Evolutionary conservation across 2,329 filamentous ascomycete species (phyloP).

Genomic region (Diaporthe australafricana): DNA sequence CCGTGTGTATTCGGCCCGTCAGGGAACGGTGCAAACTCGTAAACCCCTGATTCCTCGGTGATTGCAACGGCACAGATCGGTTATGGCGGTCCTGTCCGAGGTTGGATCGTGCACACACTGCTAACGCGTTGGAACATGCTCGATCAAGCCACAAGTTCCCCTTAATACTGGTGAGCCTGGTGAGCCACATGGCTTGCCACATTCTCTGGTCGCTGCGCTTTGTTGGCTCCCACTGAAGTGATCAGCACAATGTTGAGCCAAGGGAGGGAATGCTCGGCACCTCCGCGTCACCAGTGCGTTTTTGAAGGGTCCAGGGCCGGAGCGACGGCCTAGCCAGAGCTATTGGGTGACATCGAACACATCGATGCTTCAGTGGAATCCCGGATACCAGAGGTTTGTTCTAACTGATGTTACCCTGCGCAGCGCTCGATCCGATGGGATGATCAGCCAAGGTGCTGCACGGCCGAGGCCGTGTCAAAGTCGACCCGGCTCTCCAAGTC

Average conservation of each 20-base stretch:
- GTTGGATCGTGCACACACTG: constrained; percentile 14
- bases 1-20: constrained; percentile 25
- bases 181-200: constrained; percentile 33
- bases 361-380: constrained; percentile 16
- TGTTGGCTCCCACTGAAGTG: neutral
- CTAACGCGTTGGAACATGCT: constrained; percentile 2
- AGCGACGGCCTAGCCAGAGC: constrained; percentile 17
- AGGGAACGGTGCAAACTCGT: constrained; percentile 3
- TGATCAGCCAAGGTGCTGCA: neutral
- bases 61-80: constrained; percentile 22
- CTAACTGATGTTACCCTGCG: neutral
- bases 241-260: neutral
- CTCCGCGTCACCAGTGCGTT: constrained; percentile 9
- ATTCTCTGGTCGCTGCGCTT: neutral
- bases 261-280: constrained; percentile 9
- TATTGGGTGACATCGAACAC: constrained; percentile 21
- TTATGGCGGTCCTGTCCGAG: constrained; percentile 13
- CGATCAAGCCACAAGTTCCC: constrained; percentile 9
- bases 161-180: constrained; percentile 2
- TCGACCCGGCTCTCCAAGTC: constrained; percentile 4
- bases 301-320: constrained; percentile 19
- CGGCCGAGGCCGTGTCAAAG: neutral
- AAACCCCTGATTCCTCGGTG: constrained; percentile 10
- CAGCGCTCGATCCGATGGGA: constrained; percentile 9
- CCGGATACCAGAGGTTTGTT: neutral